Percentiles rank a stretch among this genome's conserved stretches.
These are phyloP conservation scores for Drechslerella stenobrocha DNA, from an alignment of 2,329 filamentous ascomycete species.

Conservation along the genomic window DNA sequence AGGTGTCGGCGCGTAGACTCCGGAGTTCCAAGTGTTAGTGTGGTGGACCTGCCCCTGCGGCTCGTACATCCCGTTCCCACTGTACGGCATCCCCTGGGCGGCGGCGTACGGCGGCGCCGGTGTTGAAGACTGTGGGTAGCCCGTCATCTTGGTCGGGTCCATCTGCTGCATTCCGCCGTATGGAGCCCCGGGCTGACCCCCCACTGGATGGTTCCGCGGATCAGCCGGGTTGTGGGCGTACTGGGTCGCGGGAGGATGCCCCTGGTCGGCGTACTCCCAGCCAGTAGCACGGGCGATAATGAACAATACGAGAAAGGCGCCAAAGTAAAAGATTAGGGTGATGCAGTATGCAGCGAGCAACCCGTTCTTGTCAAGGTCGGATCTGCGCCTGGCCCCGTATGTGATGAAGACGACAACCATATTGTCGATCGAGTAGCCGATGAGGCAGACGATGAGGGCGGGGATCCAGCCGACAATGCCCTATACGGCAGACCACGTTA, in stretches of 20 bases:
- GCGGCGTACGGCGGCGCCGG: slow-evolving; percentile 28
- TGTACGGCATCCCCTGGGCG: slow-evolving; percentile 20
- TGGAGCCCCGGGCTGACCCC: slow-evolving; percentile 8
- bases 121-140: slow-evolving; percentile 8
- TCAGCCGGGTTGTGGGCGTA: slow-evolving; percentile 7
- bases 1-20: slow-evolving; percentile 22
- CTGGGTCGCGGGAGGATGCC: background rate
- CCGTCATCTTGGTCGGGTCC: slow-evolving; percentile 26
- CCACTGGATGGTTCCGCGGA: background rate
- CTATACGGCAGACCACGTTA: slow-evolving; percentile 15
- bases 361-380: background rate
- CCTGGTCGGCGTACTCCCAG: slow-evolving; percentile 29
- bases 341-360: slow-evolving; percentile 20
- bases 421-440: slow-evolving; percentile 28
- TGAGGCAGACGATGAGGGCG: slow-evolving; percentile 20
- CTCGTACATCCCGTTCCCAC: slow-evolving; percentile 32
- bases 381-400: background rate
- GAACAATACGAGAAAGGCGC: slow-evolving; percentile 28
- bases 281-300: slow-evolving; percentile 26
- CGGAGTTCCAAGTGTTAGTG: slow-evolving; percentile 7
- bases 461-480: slow-evolving; percentile 30
- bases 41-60: slow-evolving; percentile 26
- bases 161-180: slow-evolving; percentile 21
- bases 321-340: slow-evolving; percentile 24
- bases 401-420: slow-evolving; percentile 10